Conservation (phyloP, 2,329 filamentous ascomycete species). For the Cercospora nicotianae region DNA sequence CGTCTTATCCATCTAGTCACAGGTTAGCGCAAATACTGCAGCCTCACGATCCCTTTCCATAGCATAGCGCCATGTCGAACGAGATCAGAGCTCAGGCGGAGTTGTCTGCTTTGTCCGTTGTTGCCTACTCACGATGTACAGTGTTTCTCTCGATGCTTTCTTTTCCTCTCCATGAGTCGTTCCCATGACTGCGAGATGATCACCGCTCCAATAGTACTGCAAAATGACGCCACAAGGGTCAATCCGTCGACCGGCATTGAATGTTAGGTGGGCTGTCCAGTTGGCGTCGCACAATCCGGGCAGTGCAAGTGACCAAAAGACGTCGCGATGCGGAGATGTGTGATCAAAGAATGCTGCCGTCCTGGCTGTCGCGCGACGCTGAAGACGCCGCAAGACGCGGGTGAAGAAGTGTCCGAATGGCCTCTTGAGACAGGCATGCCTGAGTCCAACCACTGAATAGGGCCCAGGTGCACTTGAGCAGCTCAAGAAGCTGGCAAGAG, state of each 20-base stretch:
- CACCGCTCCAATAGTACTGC: constrained; percentile 7
- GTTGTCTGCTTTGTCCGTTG: background rate
- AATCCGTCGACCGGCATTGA: constrained; percentile 1
- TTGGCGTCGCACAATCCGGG: background rate
- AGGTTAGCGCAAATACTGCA: background rate
- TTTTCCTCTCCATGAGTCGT: background rate
- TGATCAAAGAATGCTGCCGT: background rate
- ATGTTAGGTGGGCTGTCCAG: background rate
- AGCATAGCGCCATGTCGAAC: background rate
- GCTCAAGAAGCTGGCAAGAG: background rate
- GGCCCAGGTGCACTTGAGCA: background rate
- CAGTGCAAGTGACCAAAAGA: background rate
- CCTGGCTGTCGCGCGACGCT: background rate
- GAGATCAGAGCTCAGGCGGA: background rate
- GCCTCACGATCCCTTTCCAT: background rate
- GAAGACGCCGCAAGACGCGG: background rate
- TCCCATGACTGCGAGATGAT: constrained; percentile 10
- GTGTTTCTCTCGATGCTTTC: background rate
- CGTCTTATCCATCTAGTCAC: background rate
- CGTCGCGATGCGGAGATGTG: background rate
- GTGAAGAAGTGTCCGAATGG: background rate
- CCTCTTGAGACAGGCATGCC: background rate
- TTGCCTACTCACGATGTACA: background rate
- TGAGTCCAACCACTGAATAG: background rate
- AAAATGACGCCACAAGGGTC: background rate